Evolutionary conservation across 2,329 filamentous ascomycete species (phyloP), one percentile per base, ranked within the genome.

Genomic region (Xylariaceae sp.): DNA sequence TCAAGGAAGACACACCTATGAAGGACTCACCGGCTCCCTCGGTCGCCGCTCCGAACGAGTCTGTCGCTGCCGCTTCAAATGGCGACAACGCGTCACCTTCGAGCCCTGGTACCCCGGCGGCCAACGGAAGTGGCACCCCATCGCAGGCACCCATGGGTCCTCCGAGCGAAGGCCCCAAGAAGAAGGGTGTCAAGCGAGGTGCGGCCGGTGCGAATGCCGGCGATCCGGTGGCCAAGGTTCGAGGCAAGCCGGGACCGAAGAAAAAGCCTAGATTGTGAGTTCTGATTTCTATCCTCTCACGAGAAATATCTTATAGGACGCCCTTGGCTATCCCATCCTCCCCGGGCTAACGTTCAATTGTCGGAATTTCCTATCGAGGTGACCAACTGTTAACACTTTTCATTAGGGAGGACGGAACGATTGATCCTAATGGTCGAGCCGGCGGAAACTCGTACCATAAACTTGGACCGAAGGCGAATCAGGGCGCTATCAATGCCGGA

Each of bases 401-500:
- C 43, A 38, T 39, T 45, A 83, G 80, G 50, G 80, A 84, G 56
- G 80, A 83, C 54, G 79, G 79, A 22, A 73, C 74, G 22, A 73
- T 79, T 57, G 80, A 84, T 53, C 74, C 78, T 53, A 71, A 70
- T 57, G 67, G 70, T 53, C 60, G 69, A 47, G 64, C 66, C 53
- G 64, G 64, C 45, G 69, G 74, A 54, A 66, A 72, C 34, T 68
- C 70, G 4, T 72, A 74, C 38, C 87, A 91, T 67, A 95, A 95
- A 64, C 83, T 97, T 19, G 91, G 91, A 3, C 93, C 93, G 53
- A 97, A 96, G 66, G 91, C 91, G 38, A 97, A 96, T 64, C 87
- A 91, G 57, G 93, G 93, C 50, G 91, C 91, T 45, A 98, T 98
- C 74, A 98, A 98, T 62, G 93, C 93, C 41, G 88, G 89, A 39